Evolutionary conservation across 371 early-diverging fungal genomes (phyloP).

Genomic region (Gilbertella persicaria): DNA sequence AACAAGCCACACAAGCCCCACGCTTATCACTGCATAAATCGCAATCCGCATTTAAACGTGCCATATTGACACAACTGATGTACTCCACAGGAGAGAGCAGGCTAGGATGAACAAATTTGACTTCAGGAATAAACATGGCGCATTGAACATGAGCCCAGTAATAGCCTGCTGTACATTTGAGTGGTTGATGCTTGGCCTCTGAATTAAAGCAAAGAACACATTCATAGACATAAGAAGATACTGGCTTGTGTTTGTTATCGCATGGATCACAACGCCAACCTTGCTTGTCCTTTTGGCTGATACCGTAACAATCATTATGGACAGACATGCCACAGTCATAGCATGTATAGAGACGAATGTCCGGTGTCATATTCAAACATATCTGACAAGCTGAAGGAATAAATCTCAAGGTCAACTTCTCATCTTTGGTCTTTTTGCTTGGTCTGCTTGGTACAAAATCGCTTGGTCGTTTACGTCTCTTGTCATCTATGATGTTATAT

Average conservation of each 20-base stretch:
- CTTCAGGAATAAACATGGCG: slow-evolving; percentile 83
- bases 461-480: slow-evolving; percentile 17
- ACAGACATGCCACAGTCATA: slow-evolving; percentile 65
- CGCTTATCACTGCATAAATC: slow-evolving; percentile 42
- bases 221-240: slow-evolving; percentile 60
- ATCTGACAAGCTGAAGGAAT: slow-evolving; percentile 54
- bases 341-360: slow-evolving; percentile 48
- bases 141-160: slow-evolving; percentile 95
- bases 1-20: slow-evolving; percentile 50
- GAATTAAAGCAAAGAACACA: slow-evolving; percentile 63
- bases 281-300: slow-evolving; percentile 16
- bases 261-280: slow-evolving; percentile 71
- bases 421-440: slow-evolving; percentile 13
- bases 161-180: slow-evolving; percentile 86
- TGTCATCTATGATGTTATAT: background rate
- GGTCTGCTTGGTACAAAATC: background rate
- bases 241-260: slow-evolving; percentile 57
- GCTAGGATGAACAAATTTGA: slow-evolving; percentile 62
- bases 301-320: slow-evolving; percentile 63
- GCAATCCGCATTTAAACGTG: slow-evolving; percentile 64
- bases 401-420: background rate
- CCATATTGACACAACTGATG: slow-evolving; percentile 63
- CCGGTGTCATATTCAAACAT: slow-evolving; percentile 35
- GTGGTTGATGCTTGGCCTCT: slow-evolving; percentile 52
- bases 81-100: slow-evolving; percentile 79